Base-by-base conservation (phyloP, 805 yeast genomes). In the Metschnikowia colocasiae region DNA sequence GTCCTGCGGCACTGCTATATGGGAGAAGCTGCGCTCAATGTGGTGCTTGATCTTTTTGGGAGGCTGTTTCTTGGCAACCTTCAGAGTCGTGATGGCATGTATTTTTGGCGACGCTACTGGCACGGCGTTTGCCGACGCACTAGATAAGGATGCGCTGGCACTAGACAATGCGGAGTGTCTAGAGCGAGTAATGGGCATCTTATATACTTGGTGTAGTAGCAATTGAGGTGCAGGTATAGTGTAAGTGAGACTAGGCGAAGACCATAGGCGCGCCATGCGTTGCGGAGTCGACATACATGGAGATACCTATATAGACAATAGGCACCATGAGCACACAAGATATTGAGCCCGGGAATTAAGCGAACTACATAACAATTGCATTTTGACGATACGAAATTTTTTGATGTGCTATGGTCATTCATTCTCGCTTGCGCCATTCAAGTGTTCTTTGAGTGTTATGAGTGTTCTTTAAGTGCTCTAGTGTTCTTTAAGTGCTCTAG, bases 11-110 rank as follows among this genome's bases (percentile, higher is more conserved):
- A 50, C 45, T 12, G 34, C 37, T 6, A 53, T 47, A 39, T 45
- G 50, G 7, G 52, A 26, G 22, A 54, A 49, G 15, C 40, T 42
- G 23, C 42, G 49, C 23, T 56, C 58, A 25, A 56, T 52, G 29
- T 52, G 52, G 10, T 43, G 38, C 29, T 47, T 50, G 8, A 40
- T 6, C n/a, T 13, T 42, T 45, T 26, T 31, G 30, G 34, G 30
- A 10, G 31, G 37, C 30, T 23, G 7, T 23, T 32, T 15, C 37
- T 32, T 32, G 37, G 37, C 18, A 15, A 41, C 43, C 27, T 40
- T 40, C 27, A 27, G 20, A 8, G 27, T 4, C n/a, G 30, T 13
- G 12, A 7, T 20, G 20, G 20, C 15, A 12, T 10, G 7, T 26
- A 19, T 6, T 19, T 12, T 38, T 20, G 32, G 18, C 16, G 25